A percentile compares a stretch with the other conserved stretches of the same genome.
These are phyloP conservation scores for Pharnaceum exiguum DNA, from an alignment of 148 eudicot species.

Conservation along the genomic window DNA sequence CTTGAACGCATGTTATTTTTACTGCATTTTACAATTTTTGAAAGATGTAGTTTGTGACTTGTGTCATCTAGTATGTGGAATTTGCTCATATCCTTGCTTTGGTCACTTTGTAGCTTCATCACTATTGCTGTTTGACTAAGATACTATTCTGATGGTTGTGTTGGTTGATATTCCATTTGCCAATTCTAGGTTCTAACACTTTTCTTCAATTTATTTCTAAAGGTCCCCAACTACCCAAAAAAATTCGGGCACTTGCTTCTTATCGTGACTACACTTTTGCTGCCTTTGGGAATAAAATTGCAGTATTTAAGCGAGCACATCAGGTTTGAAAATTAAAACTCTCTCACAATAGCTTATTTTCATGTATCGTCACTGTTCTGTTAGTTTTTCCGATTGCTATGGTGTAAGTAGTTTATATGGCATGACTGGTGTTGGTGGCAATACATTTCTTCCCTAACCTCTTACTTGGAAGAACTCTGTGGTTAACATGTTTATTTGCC, in stretches of 20 bases:
- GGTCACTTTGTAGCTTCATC: neutral
- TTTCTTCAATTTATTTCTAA: conserved; percentile 9
- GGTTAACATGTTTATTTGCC: no score
- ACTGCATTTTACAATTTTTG: no score
- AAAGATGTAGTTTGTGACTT: no score
- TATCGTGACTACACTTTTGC: conserved; percentile 97
- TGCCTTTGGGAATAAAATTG: conserved; percentile 78
- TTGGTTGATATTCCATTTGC: neutral
- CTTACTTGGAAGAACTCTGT: no score
- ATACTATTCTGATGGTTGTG: neutral
- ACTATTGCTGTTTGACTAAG: no score
- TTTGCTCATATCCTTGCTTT: no score
- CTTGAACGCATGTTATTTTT: no score
- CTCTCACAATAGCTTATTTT: neutral
- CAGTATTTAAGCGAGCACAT: conserved; percentile 91
- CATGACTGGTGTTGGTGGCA: no score
- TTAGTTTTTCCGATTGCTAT: neutral
- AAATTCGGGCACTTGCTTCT: conserved; percentile 88
- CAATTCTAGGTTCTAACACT: neutral
- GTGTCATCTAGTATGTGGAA: neutral
- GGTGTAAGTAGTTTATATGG: no score
- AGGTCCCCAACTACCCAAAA: conserved; percentile 97
- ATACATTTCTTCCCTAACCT: no score
- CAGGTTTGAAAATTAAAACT: conserved; percentile 42
- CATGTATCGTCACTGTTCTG: neutral